Evolutionary conservation across 495 filamentous ascomycete species (phyloP).

Genomic region (Talaromyces stipitatus): DNA sequence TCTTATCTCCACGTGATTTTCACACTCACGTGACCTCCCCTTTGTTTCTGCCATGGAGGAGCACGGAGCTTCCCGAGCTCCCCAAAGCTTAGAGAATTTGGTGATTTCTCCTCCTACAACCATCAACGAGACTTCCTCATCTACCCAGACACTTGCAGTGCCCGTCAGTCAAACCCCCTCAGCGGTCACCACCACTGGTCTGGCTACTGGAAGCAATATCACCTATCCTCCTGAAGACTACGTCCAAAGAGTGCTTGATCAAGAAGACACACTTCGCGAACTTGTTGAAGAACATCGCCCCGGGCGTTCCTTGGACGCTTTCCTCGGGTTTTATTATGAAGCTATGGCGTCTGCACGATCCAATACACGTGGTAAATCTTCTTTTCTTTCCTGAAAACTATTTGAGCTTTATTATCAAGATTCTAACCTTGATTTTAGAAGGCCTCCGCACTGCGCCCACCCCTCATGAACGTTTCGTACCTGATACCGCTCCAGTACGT

Average conservation of each 20-base stretch:
- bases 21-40: background rate
- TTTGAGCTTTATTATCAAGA: background rate
- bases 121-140: background rate
- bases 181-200: background rate
- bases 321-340: background rate
- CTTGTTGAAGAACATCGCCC: no score
- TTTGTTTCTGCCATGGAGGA: background rate
- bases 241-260: background rate
- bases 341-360: conserved; percentile 22
- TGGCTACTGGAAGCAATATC: no score
- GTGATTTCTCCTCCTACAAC: background rate
- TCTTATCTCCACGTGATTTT: background rate
- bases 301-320: background rate
- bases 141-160: no score
- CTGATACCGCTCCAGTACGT: conserved; percentile 33
- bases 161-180: background rate
- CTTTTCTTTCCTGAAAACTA: background rate
- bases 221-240: background rate
- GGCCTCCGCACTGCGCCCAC: conserved; percentile 41
- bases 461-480: conserved; percentile 39
- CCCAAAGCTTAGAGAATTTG: background rate
- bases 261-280: no score
- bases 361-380: conserved; percentile 19
- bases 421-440: conserved; percentile 26
- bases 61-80: background rate